phyloP scores from a whole-genome alignment of 2,329 filamentous ascomycete genomes.

The Chrysosporium queenslandicum region DNA sequence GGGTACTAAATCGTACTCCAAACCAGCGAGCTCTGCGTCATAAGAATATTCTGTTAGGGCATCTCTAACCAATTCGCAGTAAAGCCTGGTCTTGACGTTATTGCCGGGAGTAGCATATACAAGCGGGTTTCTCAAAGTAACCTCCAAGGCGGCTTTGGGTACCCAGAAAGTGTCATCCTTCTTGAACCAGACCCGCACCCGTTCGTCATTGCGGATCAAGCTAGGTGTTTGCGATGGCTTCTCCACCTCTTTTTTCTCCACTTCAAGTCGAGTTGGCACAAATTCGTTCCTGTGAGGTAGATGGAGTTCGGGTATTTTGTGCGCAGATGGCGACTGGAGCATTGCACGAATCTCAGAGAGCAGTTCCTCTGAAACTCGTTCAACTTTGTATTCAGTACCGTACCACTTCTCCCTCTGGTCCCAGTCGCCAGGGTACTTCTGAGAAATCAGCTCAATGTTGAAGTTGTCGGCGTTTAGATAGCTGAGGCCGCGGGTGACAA shows the following conservation, averaged over 20 bases:
- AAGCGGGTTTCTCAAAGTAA: conserved; percentile 69
- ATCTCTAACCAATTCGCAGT: conserved; percentile 77
- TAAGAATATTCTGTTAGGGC: conserved; percentile 89
- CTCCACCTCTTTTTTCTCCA: conserved; percentile 84
- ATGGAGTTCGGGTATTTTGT: conserved; percentile 62
- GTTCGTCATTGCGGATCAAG: conserved; percentile 72
- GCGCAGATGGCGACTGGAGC: conserved; percentile 45
- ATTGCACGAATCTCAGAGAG: conserved; percentile 60
- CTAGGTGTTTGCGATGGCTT: conserved; percentile 64
- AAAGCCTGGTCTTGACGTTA: conserved; percentile 66
- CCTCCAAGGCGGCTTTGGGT: conserved; percentile 77
- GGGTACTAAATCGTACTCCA: conserved; percentile 69
- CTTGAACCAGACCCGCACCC: conserved; percentile 86
- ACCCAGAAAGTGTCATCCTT: conserved; percentile 99
- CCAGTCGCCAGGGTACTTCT: conserved; percentile 74
- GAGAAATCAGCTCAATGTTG: conserved; percentile 70
- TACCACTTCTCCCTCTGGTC: conserved; percentile 93
- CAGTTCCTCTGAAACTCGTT: conserved; percentile 68
- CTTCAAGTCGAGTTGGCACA: conserved; percentile 82
- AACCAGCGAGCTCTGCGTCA: conserved; percentile 82
- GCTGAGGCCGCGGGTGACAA: conserved; percentile 62
- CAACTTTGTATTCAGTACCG: conserved; percentile 80
- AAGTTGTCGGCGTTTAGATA: conserved; percentile 82
- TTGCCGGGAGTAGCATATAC: conserved; percentile 71
- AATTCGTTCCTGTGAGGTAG: conserved; percentile 92